phyloP scores from a whole-genome alignment of 345 rosid species.

The Mercurialis annua region DNA sequence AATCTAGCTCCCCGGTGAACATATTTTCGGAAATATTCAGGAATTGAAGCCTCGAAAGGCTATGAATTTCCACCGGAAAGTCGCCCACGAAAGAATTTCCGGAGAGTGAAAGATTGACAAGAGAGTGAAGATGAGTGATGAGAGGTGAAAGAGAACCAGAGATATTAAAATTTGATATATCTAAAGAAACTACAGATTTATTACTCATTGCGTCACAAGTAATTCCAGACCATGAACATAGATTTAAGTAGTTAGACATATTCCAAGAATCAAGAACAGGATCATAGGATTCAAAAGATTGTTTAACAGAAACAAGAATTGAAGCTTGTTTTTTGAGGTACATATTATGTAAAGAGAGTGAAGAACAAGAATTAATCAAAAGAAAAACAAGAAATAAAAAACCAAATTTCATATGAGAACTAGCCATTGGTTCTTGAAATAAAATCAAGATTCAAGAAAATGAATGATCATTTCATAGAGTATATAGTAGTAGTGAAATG shows the following conservation, averaged over 20 bases:
- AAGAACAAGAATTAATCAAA: conserved; percentile 20
- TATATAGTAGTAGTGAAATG: neutral
- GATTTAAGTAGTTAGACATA: conserved; percentile 39
- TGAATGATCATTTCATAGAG: conserved; percentile 7
- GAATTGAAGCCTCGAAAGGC: conserved; percentile 36
- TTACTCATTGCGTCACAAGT: conserved; percentile 40
- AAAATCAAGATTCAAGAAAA: conserved; percentile 16
- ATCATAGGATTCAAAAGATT: conserved; percentile 40
- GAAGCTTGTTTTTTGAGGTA: conserved; percentile 53
- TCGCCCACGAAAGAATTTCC: conserved; percentile 40
- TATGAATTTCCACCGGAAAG: conserved; percentile 35
- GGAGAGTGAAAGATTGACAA: conserved; percentile 41
- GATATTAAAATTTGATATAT: conserved; percentile 49
- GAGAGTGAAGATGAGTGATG: conserved; percentile 38
- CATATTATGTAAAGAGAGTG: conserved; percentile 30
- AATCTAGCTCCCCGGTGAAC: conserved; percentile 42
- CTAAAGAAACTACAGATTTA: conserved; percentile 44
- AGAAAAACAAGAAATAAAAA: conserved; percentile 24
- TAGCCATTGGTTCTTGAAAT: neutral
- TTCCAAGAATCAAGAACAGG: conserved; percentile 53
- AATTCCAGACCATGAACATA: conserved; percentile 57
- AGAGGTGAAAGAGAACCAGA: conserved; percentile 55
- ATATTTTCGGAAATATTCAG: conserved; percentile 57
- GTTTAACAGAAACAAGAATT: conserved; percentile 49
- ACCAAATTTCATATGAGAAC: conserved; percentile 13